Evolutionary conservation across 345 rosid species (phyloP), one percentile per base, ranked within the genome.

Genomic region (Pugionium cornutum): DNA sequence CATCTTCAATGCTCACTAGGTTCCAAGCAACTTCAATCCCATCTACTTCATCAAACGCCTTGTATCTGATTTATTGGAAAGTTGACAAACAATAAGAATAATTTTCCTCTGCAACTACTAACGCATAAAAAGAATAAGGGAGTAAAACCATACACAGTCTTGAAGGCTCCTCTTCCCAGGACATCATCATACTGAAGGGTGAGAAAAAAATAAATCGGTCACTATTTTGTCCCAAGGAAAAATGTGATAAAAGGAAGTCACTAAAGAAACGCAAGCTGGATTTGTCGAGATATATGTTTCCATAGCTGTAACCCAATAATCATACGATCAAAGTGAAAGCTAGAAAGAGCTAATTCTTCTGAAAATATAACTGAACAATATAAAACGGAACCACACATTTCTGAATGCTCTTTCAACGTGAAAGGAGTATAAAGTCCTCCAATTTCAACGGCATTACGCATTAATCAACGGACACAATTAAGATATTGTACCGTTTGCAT

Each of bases 21-120:
- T 88, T 89, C 98, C 98, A 92, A 25, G 98, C 98, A 40, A 89
- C 97, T 64, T 92, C 97, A 41, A 89, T 85, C 37, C 98, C 97
- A 59, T 86, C 79, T 63, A 81, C 76, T 78, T 92, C 86, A 67
- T 92, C 98, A 68, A 92, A 92, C 54, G 89, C 97, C 80, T 83
- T 92, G 65, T 87, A 87, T 55, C 96, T 89, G 69, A 32, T 26
- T 55, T 34, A 62, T 18, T 0, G 39, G 0, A 33, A 40, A 43
- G 18, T 31, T 2, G 9, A 31, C 33, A 62, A 11, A 34, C 5
- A n/a, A 41, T 58, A 6, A 64, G 32, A 39, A 48, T 18, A 11
- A 34, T 46, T 39, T 39, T 4, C 1, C 2, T 25, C 36, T 26
- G 35, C 18, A 53, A 44, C 29, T 7, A 35, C 5, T 3, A 48